A percentile compares a stretch with the other conserved stretches of the same genome.
These are phyloP conservation scores for Magnusiomyces ingens DNA, from an alignment of 1,139 yeast species.

Conservation along the genomic window DNA sequence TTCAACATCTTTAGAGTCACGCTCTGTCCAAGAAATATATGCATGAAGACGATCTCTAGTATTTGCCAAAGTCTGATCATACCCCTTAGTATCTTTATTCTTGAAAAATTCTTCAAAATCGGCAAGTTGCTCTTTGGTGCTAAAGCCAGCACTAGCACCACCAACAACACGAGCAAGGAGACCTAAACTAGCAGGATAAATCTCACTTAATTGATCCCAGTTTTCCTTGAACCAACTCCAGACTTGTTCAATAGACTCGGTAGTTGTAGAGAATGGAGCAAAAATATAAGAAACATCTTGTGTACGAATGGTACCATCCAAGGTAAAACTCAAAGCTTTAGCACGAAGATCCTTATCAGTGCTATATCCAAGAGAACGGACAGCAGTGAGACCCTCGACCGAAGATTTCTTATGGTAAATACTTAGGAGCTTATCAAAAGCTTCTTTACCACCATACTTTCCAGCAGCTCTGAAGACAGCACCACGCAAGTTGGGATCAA, in stretches of 20 bases:
- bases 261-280: conserved; percentile 58
- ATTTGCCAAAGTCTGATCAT: conserved; percentile 66
- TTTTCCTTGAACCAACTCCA: conserved; percentile 76
- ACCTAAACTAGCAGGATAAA: conserved; percentile 75
- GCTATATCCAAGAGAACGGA: conserved; percentile 69
- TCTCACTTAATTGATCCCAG: conserved; percentile 59
- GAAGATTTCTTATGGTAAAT: conserved; percentile 57
- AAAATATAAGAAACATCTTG: conserved; percentile 75
- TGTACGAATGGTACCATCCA: conserved; percentile 62
- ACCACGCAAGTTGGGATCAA: conserved; percentile 76
- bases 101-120: conserved; percentile 55
- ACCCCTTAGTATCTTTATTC: conserved; percentile 60
- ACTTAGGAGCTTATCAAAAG: conserved; percentile 53
- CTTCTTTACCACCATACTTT: conserved; percentile 51
- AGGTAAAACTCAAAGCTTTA: conserved; percentile 53
- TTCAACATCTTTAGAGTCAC: conserved; percentile 51
- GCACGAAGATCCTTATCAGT: conserved; percentile 50
- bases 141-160: conserved; percentile 56
- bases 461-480: conserved; percentile 66
- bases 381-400: conserved; percentile 72
- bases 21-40: conserved; percentile 57
- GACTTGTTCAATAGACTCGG: conserved; percentile 54
- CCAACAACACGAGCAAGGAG: conserved; percentile 71
- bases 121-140: conserved; percentile 51
- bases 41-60: conserved; percentile 60